A percentile compares a stretch with the other conserved stretches of the same genome.
Evolutionary conservation across 2,329 filamentous ascomycete species (phyloP).

Genomic region (Parasarocladium wereldwijsianum): DNA sequence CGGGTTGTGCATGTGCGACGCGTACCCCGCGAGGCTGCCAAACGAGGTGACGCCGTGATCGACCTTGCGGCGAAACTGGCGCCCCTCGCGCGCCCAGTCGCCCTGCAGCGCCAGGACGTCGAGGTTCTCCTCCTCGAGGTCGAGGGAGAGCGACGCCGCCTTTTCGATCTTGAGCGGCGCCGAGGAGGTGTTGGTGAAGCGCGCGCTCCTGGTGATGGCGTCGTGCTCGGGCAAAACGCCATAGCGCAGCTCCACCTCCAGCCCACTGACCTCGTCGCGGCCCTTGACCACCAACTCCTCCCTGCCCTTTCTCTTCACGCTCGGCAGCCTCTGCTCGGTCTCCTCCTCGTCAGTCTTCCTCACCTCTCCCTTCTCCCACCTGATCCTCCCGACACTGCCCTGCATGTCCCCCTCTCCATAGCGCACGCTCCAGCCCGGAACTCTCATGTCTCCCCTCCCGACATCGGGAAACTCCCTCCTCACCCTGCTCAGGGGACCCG

Average conservation of each 20-base stretch:
- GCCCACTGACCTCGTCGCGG: conserved; percentile 41
- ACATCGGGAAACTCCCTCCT: conserved; percentile 51
- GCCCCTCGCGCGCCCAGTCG: conserved; percentile 50
- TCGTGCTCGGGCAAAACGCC: conserved; percentile 48
- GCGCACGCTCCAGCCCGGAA: conserved; percentile 44
- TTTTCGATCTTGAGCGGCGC: conserved; percentile 36
- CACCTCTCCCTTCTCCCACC: conserved; percentile 40
- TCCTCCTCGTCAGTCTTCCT: conserved; percentile 20
- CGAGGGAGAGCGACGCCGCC: conserved; percentile 44
- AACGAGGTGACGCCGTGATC: conserved; percentile 40
- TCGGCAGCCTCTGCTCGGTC: conserved; percentile 35
- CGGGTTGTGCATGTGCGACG: conserved; percentile 31
- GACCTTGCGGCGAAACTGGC: conserved; percentile 36
- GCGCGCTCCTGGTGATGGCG: conserved; percentile 45
- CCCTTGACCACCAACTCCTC: conserved; percentile 43
- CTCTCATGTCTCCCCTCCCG: conserved; percentile 46
- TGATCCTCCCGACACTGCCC: conserved; percentile 40
- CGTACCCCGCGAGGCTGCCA: conserved; percentile 7
- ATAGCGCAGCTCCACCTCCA: conserved; percentile 44
- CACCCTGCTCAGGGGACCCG: conserved; percentile 29
- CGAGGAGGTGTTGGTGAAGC: conserved; percentile 42
- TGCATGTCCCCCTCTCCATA: conserved; percentile 44
- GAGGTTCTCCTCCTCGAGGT: conserved; percentile 42
- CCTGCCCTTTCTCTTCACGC: conserved; percentile 39
- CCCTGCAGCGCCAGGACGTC: conserved; percentile 48